Conservation (phyloP, 805 yeast genomes). For the Scheffersomyces lignosus region DNA sequence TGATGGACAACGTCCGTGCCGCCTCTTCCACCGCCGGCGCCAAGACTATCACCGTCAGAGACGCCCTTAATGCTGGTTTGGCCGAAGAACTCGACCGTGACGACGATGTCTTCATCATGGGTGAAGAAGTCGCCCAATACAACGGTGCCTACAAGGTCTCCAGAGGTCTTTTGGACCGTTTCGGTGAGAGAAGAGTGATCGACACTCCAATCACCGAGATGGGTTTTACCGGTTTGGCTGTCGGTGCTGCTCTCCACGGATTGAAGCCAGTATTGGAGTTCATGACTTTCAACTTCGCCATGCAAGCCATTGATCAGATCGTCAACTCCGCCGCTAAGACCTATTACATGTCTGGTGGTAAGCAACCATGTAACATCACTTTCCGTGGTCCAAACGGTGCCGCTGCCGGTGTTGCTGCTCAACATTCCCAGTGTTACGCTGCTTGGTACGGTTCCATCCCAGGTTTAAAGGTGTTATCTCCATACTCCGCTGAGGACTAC, state of each 20-base stretch:
- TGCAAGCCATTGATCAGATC: conserved; percentile 99
- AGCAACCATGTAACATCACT: conserved; percentile 93
- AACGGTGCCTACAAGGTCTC: conserved; percentile 99
- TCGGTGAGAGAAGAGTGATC: conserved; percentile 89
- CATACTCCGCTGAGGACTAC: conserved; percentile 93
- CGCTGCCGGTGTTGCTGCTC: conserved; percentile 99
- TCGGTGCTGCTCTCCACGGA: conserved; percentile 95
- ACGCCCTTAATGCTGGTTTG: conserved; percentile 90
- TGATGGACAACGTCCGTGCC: conserved; percentile 26
- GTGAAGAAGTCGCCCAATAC: conserved; percentile 99
- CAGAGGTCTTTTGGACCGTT: conserved; percentile 91
- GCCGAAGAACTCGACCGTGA: conserved; percentile 98
- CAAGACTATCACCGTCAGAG: conserved; percentile 85
- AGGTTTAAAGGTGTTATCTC: conserved; percentile 94
- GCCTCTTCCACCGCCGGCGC: conserved; percentile 54
- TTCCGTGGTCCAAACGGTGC: conserved; percentile 99
- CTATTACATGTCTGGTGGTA: conserved; percentile 99
- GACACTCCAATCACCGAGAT: conserved; percentile 99
- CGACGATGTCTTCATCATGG: conserved; percentile 90
- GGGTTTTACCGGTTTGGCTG: conserved; percentile 96
- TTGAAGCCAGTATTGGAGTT: conserved; percentile 96
- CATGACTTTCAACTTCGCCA: conserved; percentile 99
- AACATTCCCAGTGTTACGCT: conserved; percentile 96
- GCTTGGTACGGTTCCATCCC: conserved; percentile 99
- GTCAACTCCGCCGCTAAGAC: conserved; percentile 99